Percentiles rank a stretch among this genome's conserved stretches.
These are phyloP conservation scores for Talaromyces wortmannii DNA, from an alignment of 495 filamentous ascomycete species.

Conservation along the genomic window DNA sequence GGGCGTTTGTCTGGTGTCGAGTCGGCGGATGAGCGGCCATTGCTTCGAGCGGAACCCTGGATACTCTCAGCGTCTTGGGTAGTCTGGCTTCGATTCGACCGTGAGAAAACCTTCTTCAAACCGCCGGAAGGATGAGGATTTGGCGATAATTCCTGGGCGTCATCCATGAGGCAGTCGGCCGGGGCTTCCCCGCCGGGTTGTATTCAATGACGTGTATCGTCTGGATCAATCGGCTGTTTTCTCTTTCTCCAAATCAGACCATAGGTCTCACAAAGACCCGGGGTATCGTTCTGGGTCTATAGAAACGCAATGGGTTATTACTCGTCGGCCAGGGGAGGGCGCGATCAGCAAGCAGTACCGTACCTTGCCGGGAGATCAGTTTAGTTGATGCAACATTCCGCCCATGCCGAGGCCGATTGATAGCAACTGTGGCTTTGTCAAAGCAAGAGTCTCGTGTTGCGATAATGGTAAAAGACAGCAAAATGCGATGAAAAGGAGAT, in stretches of 20 bases:
- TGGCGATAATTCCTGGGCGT: background rate
- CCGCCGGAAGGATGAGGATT: background rate
- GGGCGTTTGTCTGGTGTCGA: constrained; percentile 30
- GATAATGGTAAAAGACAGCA: too few species aligned
- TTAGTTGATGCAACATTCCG: background rate
- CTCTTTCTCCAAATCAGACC: background rate
- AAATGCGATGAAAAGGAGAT: too few species aligned
- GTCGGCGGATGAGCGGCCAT: constrained; percentile 37
- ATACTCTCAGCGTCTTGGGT: constrained; percentile 26
- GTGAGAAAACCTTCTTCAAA: constrained; percentile 4
- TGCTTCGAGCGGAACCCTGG: constrained; percentile 27
- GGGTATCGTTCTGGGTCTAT: too few species aligned
- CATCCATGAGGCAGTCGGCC: background rate
- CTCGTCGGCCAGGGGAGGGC: background rate
- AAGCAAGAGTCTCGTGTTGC: too few species aligned
- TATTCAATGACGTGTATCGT: background rate
- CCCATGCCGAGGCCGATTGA: background rate
- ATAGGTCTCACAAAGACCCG: background rate
- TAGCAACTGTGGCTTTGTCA: background rate
- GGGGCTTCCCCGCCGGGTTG: background rate
- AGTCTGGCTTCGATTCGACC: constrained; percentile 20
- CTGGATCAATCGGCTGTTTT: background rate
- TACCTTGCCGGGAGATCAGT: background rate
- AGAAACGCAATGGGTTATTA: background rate
- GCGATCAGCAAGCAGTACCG: background rate